Percentiles rank a stretch among this genome's conserved stretches.
Conservation (phyloP, 1,284 basidiomycete genomes). For the Marasmius fiardii region DNA sequence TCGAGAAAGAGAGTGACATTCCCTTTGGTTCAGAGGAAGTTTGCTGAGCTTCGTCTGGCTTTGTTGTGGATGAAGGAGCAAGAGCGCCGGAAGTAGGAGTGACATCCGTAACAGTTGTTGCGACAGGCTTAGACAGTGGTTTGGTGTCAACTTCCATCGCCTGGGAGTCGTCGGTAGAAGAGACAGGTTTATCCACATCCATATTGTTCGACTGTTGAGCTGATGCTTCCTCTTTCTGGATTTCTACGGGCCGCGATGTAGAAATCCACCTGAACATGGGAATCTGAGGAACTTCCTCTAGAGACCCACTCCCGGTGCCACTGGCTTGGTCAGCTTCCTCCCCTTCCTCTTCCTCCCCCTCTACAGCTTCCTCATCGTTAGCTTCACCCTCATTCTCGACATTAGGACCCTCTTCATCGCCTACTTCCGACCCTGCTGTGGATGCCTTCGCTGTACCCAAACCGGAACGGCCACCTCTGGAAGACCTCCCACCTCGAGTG, state of each 20-base stretch:
- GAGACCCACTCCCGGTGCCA: conserved; percentile 24
- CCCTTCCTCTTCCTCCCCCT: conserved; percentile 24
- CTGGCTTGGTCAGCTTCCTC: conserved; percentile 24
- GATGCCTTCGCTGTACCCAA: conserved; percentile 4
- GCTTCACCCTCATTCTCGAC: conserved; percentile 22
- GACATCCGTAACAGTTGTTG: background rate
- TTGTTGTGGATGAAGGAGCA: background rate
- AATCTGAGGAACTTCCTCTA: conserved; percentile 28
- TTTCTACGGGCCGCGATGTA: conserved; percentile 29
- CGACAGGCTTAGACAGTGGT: background rate
- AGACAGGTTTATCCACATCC: background rate
- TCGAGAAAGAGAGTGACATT: conserved; percentile 9
- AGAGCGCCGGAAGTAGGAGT: background rate
- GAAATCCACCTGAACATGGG: conserved; percentile 64
- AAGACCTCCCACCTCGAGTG: conserved; percentile 2
- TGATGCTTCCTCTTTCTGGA: background rate
- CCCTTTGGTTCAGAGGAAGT: background rate
- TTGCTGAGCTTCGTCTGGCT: background rate
- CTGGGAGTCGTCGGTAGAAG: conserved; percentile 2
- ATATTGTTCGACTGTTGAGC: background rate
- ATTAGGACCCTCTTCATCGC: conserved; percentile 15
- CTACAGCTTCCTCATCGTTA: conserved; percentile 18
- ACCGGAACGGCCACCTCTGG: conserved; percentile 2
- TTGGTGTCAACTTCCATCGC: conserved; percentile 20
- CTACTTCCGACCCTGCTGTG: conserved; percentile 18